These are phyloP conservation scores for Wallacemonas sp. DNA, from an alignment of 208 protist genomes.

Conservation along the genomic window DNA sequence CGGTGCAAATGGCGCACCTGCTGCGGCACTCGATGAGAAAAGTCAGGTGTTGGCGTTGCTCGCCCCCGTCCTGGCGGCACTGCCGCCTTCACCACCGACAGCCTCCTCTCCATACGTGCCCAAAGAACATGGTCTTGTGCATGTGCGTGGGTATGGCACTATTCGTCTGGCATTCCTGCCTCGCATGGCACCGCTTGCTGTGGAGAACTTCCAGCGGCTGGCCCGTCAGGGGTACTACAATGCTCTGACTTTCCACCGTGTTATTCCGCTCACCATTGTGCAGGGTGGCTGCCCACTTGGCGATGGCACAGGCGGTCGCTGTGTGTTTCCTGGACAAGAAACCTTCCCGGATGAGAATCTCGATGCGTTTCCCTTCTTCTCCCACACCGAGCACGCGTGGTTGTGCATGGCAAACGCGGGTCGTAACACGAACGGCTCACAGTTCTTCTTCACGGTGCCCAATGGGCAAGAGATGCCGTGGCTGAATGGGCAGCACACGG, in stretches of 20 bases:
- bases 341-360: conserved; percentile 94
- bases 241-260: conserved; percentile 93
- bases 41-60: conserved; percentile 34
- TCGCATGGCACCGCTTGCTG: conserved; percentile 90
- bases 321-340: conserved; percentile 75
- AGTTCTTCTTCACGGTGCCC: conserved; percentile 89
- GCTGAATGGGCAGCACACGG: conserved; percentile 94
- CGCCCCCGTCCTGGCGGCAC: conserved; percentile 16
- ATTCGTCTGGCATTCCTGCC: conserved; percentile 91
- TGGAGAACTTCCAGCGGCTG: conserved; percentile 96
- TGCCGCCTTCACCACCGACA: not conserved
- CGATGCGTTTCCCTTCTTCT: conserved; percentile 57
- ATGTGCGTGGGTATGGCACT: conserved; percentile 53
- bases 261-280: conserved; percentile 94
- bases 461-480: conserved; percentile 50
- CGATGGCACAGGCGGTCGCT: conserved; percentile 93
- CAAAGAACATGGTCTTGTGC: conserved; percentile 25
- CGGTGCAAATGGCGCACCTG: no score
- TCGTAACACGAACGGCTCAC: conserved; percentile 86
- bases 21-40: conserved; percentile 23
- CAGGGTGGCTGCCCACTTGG: conserved; percentile 93
- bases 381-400: conserved; percentile 51
- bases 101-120: not conserved
- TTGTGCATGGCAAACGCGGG: conserved; percentile 88
- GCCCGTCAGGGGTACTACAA: conserved; percentile 91